Conservation (phyloP, 208 protist species). For the Leishmania lainsoni region DNA sequence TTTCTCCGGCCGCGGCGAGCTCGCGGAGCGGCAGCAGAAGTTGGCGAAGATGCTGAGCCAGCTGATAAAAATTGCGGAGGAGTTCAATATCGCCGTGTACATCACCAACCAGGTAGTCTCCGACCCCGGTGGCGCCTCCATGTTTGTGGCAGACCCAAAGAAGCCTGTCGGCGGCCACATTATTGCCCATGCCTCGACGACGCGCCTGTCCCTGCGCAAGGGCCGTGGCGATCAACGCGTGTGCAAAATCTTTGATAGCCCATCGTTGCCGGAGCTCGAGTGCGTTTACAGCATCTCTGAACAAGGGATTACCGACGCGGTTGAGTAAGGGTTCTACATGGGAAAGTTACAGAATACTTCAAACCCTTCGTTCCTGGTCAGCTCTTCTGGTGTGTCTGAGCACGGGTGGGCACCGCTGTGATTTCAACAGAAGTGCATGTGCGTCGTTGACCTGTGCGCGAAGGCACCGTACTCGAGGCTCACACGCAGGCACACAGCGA, state of each 20-base stretch:
- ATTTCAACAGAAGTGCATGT: not conserved
- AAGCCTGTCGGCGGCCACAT: constrained; percentile 98
- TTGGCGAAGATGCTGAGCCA: constrained; percentile 91
- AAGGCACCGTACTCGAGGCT: not conserved
- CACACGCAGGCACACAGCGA: too few relatives aligned
- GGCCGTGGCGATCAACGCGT: constrained; percentile 97
- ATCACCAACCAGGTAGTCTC: constrained; percentile 99
- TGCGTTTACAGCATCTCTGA: constrained; percentile 95
- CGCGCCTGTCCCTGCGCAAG: constrained; percentile 94
- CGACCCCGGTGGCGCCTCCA: constrained; percentile 96
- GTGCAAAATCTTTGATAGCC: constrained; percentile 98
- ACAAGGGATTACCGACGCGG: constrained; percentile 95
- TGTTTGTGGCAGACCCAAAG: constrained; percentile 98
- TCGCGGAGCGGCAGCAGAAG: constrained; percentile 97
- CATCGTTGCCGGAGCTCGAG: constrained; percentile 97
- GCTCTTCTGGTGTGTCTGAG: not conserved
- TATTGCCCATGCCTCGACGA: constrained; percentile 98
- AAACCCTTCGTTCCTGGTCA: not conserved
- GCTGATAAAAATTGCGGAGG: constrained; percentile 98
- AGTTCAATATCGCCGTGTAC: constrained; percentile 99
- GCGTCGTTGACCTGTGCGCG: not conserved
- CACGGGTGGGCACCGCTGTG: not conserved
- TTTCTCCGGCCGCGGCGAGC: constrained; percentile 97
- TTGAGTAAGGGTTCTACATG: constrained; percentile 59
- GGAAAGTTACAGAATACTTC: too few relatives aligned